Conservation (phyloP, 1,139 yeast genomes). For the Yamadazyma pseudoaaseri region DNA sequence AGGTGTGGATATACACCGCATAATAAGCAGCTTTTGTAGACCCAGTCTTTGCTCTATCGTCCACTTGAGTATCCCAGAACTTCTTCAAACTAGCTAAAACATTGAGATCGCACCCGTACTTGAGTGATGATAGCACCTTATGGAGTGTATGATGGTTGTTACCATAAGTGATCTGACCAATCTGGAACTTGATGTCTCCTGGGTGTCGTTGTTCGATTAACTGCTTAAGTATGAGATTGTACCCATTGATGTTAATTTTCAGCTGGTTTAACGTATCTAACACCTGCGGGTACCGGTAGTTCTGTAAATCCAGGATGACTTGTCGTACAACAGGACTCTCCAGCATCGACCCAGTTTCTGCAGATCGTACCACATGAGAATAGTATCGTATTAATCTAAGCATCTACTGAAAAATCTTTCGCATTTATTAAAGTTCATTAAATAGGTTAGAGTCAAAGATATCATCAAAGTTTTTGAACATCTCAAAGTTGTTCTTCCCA, state of each 20-base stretch:
- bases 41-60: slow-evolving; percentile 1
- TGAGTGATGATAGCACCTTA: slow-evolving; percentile 1
- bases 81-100: slow-evolving; percentile 6
- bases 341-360: too few relatives aligned
- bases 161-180: not conserved
- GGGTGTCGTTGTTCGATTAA: slow-evolving; percentile 4
- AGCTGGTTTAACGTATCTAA: not conserved
- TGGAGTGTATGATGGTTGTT: not conserved
- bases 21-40: slow-evolving; percentile 17
- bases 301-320: not conserved
- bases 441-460: slow-evolving; percentile 10
- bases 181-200: not conserved
- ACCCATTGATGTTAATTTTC: not conserved
- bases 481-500: slow-evolving; percentile 12
- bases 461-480: slow-evolving; percentile 18
- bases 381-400: not conserved
- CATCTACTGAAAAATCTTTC: not conserved
- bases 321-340: not conserved
- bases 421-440: not conserved
- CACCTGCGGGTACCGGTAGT: not conserved
- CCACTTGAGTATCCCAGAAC: slow-evolving; percentile 9
- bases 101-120: slow-evolving; percentile 1
- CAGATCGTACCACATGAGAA: too few relatives aligned
- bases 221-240: slow-evolving; percentile 2
- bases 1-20: slow-evolving; percentile 22